phyloP scores from a whole-genome alignment of 148 eudicot species.

The Simmondsia chinensis region DNA sequence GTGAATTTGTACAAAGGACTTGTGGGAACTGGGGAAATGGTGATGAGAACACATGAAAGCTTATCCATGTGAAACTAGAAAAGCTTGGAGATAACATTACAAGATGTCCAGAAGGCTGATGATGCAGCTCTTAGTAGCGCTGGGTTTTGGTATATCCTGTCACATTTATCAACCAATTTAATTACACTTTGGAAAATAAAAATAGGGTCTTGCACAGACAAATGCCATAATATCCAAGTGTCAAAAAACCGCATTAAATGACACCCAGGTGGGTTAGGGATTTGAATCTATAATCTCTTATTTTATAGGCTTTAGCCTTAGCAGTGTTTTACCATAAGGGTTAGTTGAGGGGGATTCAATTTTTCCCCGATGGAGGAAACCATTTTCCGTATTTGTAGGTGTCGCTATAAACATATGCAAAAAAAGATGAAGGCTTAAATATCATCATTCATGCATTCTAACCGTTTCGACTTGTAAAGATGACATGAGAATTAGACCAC shows the following conservation, averaged over 20 bases:
- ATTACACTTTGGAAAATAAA: neutral
- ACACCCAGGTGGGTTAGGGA: no score
- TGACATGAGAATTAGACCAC: neutral
- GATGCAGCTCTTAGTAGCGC: constrained; percentile 82
- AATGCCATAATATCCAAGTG: no score
- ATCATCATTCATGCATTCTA: neutral
- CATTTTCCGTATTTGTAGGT: no score
- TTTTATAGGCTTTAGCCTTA: no score
- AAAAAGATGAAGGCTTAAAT: neutral
- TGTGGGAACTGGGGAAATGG: constrained; percentile 5
- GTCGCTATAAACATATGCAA: neutral
- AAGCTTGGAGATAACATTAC: constrained; percentile 76
- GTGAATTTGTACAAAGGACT: constrained; percentile 18
- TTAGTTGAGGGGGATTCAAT: no score
- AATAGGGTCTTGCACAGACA: neutral
- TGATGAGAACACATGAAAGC: constrained; percentile 7
- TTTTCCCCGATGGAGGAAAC: no score
- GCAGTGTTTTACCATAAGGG: no score
- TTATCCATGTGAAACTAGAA: constrained; percentile 23
- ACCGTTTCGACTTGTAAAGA: neutral
- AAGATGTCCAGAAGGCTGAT: constrained; percentile 95
- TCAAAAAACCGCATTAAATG: no score
- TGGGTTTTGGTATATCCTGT: constrained; percentile 95
- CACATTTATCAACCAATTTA: constrained; percentile 1
- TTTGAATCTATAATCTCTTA: no score